A percentile compares a stretch with the other conserved stretches of the same genome.
These are phyloP conservation scores for Lonicera japonica DNA, from an alignment of 129 eudicot species.

Conservation along the genomic window DNA sequence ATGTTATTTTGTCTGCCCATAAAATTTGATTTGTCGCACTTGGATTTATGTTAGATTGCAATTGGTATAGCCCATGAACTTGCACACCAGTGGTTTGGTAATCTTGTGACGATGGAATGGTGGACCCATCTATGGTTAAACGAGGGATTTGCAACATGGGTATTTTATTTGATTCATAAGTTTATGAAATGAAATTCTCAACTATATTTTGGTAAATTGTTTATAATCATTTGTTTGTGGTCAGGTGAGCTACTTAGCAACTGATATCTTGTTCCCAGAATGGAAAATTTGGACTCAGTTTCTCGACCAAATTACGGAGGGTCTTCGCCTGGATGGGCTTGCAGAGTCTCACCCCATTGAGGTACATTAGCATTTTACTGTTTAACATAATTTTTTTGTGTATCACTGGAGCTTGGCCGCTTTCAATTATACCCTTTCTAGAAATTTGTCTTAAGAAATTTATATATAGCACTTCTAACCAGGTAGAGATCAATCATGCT, in stretches of 20 bases:
- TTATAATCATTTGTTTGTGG: slow-evolving; percentile 7
- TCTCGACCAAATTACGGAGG: slow-evolving; percentile 88
- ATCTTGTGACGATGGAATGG: no score
- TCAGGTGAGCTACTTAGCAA: slow-evolving; percentile 91
- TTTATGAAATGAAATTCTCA: slow-evolving; percentile 9
- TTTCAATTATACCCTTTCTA: no score
- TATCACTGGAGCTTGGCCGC: no score
- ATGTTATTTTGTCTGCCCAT: no score
- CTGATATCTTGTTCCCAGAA: slow-evolving; percentile 88
- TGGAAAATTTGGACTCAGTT: slow-evolving; percentile 99
- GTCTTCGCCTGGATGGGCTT: slow-evolving; percentile 97
- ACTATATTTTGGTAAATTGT: slow-evolving; percentile 3
- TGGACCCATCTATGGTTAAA: no score
- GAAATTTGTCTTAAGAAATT: slow-evolving; percentile 4
- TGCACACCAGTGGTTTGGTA: no score
- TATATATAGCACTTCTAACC: slow-evolving; percentile 7
- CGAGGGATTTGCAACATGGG: no score
- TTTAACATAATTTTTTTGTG: background rate
- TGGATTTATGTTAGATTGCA: slow-evolving; percentile 58
- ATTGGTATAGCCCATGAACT: no score
- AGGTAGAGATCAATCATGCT: slow-evolving; percentile 96
- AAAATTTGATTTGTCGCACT: slow-evolving; percentile 1
- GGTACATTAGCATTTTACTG: slow-evolving; percentile 29
- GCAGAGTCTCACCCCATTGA: slow-evolving; percentile 99
- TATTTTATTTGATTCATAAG: no score